These are phyloP conservation scores for Puccinia polysora DNA, from an alignment of 1,284 basidiomycete genomes.

Conservation along the genomic window DNA sequence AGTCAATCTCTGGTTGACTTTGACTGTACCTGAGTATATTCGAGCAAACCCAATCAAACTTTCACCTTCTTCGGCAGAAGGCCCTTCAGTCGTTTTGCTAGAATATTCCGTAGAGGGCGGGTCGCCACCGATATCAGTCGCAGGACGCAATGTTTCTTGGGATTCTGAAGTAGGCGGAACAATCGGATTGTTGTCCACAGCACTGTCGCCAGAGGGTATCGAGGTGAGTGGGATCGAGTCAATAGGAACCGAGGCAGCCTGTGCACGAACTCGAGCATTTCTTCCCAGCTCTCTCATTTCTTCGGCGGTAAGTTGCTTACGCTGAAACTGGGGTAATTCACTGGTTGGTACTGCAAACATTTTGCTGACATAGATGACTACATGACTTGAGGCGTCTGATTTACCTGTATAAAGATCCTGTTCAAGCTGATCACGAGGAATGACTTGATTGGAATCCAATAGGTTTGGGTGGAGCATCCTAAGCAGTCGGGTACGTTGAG, in stretches of 20 bases:
- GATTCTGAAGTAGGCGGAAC: slow-evolving; percentile 26
- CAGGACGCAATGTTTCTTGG: slow-evolving; percentile 14
- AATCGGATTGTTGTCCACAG: slow-evolving; percentile 1
- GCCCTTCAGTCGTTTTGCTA: slow-evolving; percentile 45
- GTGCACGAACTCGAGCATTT: slow-evolving; percentile 57
- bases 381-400: slow-evolving; percentile 59
- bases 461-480: slow-evolving; percentile 79
- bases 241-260: slow-evolving; percentile 51
- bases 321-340: slow-evolving; percentile 80
- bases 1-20: slow-evolving; percentile 63
- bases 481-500: slow-evolving; percentile 78
- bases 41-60: slow-evolving; percentile 84
- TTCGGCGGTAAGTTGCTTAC: slow-evolving; percentile 71
- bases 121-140: slow-evolving; percentile 34
- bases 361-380: slow-evolving; percentile 91
- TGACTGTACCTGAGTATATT: slow-evolving; percentile 82
- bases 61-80: slow-evolving; percentile 57
- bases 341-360: slow-evolving; percentile 85
- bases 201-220: slow-evolving; percentile 50
- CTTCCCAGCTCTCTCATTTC: slow-evolving; percentile 75
- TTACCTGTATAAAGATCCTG: slow-evolving; percentile 72
- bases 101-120: slow-evolving; percentile 25
- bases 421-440: slow-evolving; percentile 74
- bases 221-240: slow-evolving; percentile 44
- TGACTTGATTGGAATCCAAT: slow-evolving; percentile 57